Evolutionary conservation across 257 asterid species (phyloP), one percentile per base, ranked within the genome.

Genomic region (Ocimum tenuiflorum): DNA sequence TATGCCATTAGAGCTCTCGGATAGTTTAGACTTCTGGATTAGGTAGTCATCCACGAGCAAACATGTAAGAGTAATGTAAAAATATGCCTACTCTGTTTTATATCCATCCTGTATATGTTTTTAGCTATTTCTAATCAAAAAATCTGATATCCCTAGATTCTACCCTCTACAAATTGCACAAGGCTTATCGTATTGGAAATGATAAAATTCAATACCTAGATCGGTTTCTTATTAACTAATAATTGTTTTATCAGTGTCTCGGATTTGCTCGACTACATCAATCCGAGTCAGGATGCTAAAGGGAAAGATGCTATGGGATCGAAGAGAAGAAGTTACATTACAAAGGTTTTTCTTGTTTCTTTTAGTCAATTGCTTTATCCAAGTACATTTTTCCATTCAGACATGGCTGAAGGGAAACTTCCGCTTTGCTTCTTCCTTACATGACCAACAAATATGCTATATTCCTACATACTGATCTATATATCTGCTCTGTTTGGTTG

Each of bases 191-290:
- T 53, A 22, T 57, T 3, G n/a, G 64, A 11, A 46, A 62, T 35
- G 36, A 46, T 71, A 63, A 63, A 12, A 12, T 29, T 46, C 48
- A 53, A 72, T 38, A 51, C 52, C 46, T 38, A 24, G 24, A 8
- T 36, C 36, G 48, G 36, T 49, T 70, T 41, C 38, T 8, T 39
- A 36, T 18, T 63, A 65, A 66, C 68, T 71, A 60, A 73, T 70
- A 57, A 27, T 53, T 70, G 53, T 60, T 27, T 76, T 76, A 67
- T 48, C 92, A 91, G 97, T 75, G 95, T 88, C 64, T 88, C 96
- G 18, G 97, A 91, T 88, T 81, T 91, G 83, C 95, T 91, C 10
- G 96, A 91, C 83, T 91, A 84, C 85, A 91, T 91, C 45, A 86
- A 80, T 77, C 96, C 97, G 50, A 86, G 76, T 77, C 85, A 82